Percentiles rank a stretch among this genome's conserved stretches.
Conservation (phyloP, 768 basidiomycete species). For the Rhodotorula diobovata region DNA sequence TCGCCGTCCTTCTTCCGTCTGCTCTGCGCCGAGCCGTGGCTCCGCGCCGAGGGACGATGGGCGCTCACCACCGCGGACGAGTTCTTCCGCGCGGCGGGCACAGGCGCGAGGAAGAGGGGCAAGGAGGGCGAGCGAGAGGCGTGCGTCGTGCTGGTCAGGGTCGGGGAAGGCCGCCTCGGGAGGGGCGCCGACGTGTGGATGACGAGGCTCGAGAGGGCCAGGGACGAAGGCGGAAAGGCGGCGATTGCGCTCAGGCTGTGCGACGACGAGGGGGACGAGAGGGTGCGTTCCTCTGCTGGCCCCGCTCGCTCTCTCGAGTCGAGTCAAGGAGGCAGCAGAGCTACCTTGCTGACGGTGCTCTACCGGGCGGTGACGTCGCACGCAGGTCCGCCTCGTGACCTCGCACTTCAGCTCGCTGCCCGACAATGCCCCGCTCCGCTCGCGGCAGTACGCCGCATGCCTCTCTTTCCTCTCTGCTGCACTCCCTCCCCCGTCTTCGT, state of each 20-base stretch:
- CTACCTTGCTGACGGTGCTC: no score
- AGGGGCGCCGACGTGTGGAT: background rate
- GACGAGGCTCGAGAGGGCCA: constrained; percentile 5
- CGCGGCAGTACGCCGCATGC: constrained; percentile 11
- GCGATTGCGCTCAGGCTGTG: background rate
- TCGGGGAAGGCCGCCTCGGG: background rate
- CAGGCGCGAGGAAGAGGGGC: background rate
- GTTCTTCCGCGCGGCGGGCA: constrained; percentile 17
- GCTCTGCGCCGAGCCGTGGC: constrained; percentile 8
- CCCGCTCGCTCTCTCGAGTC: background rate
- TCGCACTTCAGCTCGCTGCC: constrained; percentile 38
- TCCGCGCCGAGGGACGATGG: constrained; percentile 1
- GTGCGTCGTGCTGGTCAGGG: constrained; percentile 18
- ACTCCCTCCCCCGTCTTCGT: background rate
- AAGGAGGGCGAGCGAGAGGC: constrained; percentile 30
- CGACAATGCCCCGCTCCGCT: constrained; percentile 8
- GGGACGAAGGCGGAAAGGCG: constrained; percentile 30
- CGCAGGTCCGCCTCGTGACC: constrained; percentile 21
- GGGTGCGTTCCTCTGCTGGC: background rate
- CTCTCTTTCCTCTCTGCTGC: background rate
- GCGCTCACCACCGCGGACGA: constrained; percentile 15
- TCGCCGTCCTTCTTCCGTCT: constrained; percentile 13
- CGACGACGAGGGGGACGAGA: background rate
- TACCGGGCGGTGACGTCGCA: background rate
- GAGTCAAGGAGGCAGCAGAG: no score